Evolutionary conservation across 495 filamentous ascomycete species (phyloP).

Genomic region (Penicillium ochrochloron): DNA sequence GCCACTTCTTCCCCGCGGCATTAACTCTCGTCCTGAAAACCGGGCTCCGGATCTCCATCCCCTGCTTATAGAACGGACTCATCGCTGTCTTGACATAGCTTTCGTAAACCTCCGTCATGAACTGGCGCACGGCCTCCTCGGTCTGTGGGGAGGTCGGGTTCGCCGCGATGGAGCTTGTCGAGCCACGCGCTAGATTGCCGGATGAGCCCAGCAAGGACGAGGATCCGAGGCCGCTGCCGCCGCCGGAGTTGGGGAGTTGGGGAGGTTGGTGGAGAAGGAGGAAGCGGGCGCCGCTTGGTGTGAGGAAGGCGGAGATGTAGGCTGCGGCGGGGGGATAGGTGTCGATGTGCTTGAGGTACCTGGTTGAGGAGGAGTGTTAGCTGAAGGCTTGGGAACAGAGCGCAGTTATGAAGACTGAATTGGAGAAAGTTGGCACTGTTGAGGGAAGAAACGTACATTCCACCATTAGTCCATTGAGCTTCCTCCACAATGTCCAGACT

Average conservation of each 20-base stretch:
- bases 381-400: neutral
- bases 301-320: slow-evolving; percentile 90
- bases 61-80: slow-evolving; percentile 88
- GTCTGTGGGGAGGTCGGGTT: slow-evolving; percentile 86
- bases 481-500: slow-evolving; percentile 94
- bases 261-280: slow-evolving; percentile 83
- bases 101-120: slow-evolving; percentile 94
- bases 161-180: slow-evolving; percentile 68
- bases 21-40: slow-evolving; percentile 81
- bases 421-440: too few species aligned
- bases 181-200: slow-evolving; percentile 49
- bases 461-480: slow-evolving; percentile 82
- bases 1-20: slow-evolving; percentile 90
- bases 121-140: slow-evolving; percentile 91
- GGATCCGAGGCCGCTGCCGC: slow-evolving; percentile 31
- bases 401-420: neutral
- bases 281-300: slow-evolving; percentile 71
- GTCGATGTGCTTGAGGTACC: slow-evolving; percentile 95
- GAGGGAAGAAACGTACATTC: slow-evolving; percentile 73
- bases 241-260: slow-evolving; percentile 46
- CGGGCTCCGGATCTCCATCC: slow-evolving; percentile 81
- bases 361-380: slow-evolving; percentile 42
- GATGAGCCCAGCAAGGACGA: slow-evolving; percentile 40
- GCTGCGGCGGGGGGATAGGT: slow-evolving; percentile 78
- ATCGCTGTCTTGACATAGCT: slow-evolving; percentile 95